A percentile compares a stretch with the other conserved stretches of the same genome.
These are phyloP conservation scores for Eutypella sp. DNA, from an alignment of 2,329 filamentous ascomycete species.

Conservation along the genomic window DNA sequence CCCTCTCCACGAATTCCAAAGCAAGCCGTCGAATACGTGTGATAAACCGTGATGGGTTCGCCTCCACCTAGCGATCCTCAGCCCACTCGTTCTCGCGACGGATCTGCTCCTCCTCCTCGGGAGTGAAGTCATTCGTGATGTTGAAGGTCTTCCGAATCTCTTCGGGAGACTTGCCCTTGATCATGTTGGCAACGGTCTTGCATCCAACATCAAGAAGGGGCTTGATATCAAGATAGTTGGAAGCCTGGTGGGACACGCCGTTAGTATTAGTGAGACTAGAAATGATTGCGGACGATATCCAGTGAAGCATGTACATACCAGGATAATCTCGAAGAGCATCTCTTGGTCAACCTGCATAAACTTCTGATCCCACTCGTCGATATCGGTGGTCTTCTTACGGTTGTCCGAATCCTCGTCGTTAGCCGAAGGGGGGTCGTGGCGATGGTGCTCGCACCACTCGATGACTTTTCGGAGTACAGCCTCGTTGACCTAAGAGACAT, in stretches of 20 bases:
- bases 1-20: neutral
- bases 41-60: neutral
- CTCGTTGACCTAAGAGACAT: slow-evolving; percentile 67
- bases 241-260: slow-evolving; percentile 56
- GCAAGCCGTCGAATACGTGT: neutral
- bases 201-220: slow-evolving; percentile 94
- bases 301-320: too few relatives aligned
- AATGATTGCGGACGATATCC: neutral
- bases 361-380: slow-evolving; percentile 99
- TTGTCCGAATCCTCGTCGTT: slow-evolving; percentile 88
- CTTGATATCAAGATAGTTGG: slow-evolving; percentile 99
- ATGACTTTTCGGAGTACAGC: slow-evolving; percentile 92
- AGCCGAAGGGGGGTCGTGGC: slow-evolving; percentile 74
- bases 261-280: slow-evolving; percentile 17
- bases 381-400: slow-evolving; percentile 97
- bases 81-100: slow-evolving; percentile 89
- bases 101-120: slow-evolving; percentile 98
- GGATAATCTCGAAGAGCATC: slow-evolving; percentile 99
- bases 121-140: slow-evolving; percentile 98
- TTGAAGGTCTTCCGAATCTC: slow-evolving; percentile 99
- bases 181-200: slow-evolving; percentile 99
- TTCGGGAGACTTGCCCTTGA: slow-evolving; percentile 99
- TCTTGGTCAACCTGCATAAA: slow-evolving; percentile 99
- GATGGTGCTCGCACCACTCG: slow-evolving; percentile 97
- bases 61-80: slow-evolving; percentile 61